Evolutionary conservation across 139 green algal genomes (phyloP), one percentile per base, ranked within the genome.

Genomic region (Chlorella vulgaris): DNA sequence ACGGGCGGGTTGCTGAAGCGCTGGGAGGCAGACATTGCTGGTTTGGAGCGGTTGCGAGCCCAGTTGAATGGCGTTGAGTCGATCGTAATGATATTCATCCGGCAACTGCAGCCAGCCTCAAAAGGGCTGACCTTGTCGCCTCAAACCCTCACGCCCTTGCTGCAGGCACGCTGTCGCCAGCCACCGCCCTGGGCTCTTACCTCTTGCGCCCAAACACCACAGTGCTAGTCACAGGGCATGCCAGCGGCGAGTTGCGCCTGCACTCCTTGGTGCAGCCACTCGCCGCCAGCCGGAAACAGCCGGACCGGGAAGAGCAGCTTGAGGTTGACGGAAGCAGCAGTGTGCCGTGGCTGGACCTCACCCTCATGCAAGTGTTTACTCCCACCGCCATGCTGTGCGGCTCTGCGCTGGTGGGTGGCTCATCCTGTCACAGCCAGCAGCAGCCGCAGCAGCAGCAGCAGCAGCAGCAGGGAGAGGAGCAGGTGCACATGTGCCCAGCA

Each of bases 211-310:
- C 36, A 33, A 75, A 81, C 18, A 80, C 85, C 40, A 85, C 63
- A 0, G 61, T 82, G 38, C 58, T 90, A 43, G 71, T 90, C 15
- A 90, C 81, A 3, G 86, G 86, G 28, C 86, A 90, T 61, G 73
- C 73, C 36, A 55, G 81, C 69, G 84, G 86, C 31, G 81, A 88
- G 66, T 80, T 87, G 51, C 80, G 86, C 66, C 80, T 76, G 70
- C 74, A 80, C 24, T 5, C 39, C 10, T 58, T 80, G 58, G 5
- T 70, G 74, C 71, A 53, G 18, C 55, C 50, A 15, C 38, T n/a
- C n/a, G n/a, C n/a, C n/a, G n/a, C n/a, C n/a, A n/a, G n/a, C n/a
- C n/a, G n/a, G n/a, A n/a, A n/a, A n/a, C n/a, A n/a, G n/a, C n/a
- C n/a, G n/a, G n/a, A n/a, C n/a, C n/a, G n/a, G n/a, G 53, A 75